Base-by-base conservation (phyloP, 2,329 filamentous ascomycete genomes). In the Colletotrichum endophyticum region DNA sequence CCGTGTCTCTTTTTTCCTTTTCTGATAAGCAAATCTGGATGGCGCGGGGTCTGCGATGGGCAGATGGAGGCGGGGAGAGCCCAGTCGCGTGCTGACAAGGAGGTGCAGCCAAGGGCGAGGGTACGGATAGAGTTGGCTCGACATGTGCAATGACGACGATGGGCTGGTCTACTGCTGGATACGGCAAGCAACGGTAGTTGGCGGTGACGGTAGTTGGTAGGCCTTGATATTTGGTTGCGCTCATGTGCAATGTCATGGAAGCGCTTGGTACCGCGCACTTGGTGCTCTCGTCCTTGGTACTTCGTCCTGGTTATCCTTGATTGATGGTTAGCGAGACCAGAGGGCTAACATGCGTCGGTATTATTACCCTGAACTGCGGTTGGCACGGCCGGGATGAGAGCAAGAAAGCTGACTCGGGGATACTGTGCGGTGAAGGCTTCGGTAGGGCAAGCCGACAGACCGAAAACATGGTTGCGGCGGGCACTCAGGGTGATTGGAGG, bases 1-100 rank as follows among this genome's bases (percentile, higher is more conserved):
- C 68, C 73, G 69, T 76, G 73, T 30, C 64, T 69, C n/a, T 15
- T 22, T 59, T 68, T 68, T 32, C 27, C 68, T 57, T 39, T 57
- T 53, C n/a, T 25, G 61, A 73, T 73, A 73, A 69, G 73, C 68
- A 57, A 76, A 27, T 69, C 25, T 73, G 70, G 22, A 66, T 28
- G 62, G 56, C 57, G 64, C 30, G 70, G 70, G 73, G 70, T 67
- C 19, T 36, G 67, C 67, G 56, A 59, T 53, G 39, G 68, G 68
- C 68, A 27, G 27, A 63, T 39, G 25, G n/a, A 64, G 49, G 70
- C 70, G 73, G 73, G 73, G 73, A 73, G 64, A 76, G 59, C 64
- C 70, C 39, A 62, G 73, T 61, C 34, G 36, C 36, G 59, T 8
- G 32, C 16, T 22, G 73, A 76, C 73, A 76, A 72, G 73, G 64